Evolutionary conservation across 306 rosid species (phyloP).

Genomic region (Sicyos edulis): DNA sequence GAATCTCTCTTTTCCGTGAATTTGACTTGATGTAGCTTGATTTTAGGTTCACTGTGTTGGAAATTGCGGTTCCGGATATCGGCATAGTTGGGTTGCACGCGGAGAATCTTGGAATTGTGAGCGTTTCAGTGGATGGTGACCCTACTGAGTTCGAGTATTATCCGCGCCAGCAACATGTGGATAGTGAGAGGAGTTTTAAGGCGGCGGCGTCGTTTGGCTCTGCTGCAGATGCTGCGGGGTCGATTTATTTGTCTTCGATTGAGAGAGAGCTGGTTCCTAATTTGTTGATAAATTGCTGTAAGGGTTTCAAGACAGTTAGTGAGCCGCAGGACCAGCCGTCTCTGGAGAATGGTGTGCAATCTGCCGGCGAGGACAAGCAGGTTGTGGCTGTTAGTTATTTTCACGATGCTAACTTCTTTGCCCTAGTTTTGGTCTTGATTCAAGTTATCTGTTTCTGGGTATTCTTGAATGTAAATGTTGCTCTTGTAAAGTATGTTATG

Average conservation of each 20-base stretch:
- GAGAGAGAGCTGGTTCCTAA: slow-evolving; percentile 73
- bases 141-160: slow-evolving; percentile 77
- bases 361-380: slow-evolving; percentile 69
- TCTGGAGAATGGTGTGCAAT: slow-evolving; percentile 56
- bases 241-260: slow-evolving; percentile 52
- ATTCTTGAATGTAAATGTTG: not conserved
- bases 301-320: slow-evolving; percentile 49
- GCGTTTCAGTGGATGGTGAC: slow-evolving; percentile 85
- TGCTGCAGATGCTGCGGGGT: slow-evolving; percentile 78
- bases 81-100: slow-evolving; percentile 92
- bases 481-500: not conserved
- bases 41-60: slow-evolving; percentile 76
- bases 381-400: slow-evolving; percentile 37
- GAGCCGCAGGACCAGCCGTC: slow-evolving; percentile 54
- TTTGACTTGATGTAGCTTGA: not conserved
- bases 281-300: slow-evolving; percentile 80
- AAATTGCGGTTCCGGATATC: slow-evolving; percentile 80
- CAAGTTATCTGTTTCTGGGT: not conserved
- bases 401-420: not conserved
- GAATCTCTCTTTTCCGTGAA: not conserved
- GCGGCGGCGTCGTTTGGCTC: slow-evolving; percentile 49
- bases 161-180: slow-evolving; percentile 46
- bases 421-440: not conserved
- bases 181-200: slow-evolving; percentile 50
- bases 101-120: slow-evolving; percentile 77